Evolutionary conservation across 2,329 filamentous ascomycete species (phyloP), one percentile per base, ranked within the genome.

Genomic region (Phoma sp.): DNA sequence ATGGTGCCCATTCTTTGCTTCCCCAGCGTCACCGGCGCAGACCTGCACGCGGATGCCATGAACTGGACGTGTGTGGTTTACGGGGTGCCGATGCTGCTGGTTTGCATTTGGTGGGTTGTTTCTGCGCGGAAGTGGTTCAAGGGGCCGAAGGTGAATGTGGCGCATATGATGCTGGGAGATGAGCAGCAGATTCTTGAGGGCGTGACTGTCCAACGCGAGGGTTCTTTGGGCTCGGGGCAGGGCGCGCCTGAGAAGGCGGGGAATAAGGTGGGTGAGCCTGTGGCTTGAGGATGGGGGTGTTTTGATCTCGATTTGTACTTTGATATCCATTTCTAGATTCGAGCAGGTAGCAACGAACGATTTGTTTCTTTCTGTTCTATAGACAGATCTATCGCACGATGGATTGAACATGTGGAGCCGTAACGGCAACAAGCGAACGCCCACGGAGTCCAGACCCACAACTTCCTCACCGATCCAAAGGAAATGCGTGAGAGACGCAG

Each of bases 1-100:
- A 89, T 90, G 83, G 77, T 89, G 45, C 88, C 87, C 0, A 85
- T 89, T 36, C 76, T 90, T 39, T 89, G 86, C 68, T 78, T 90
- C 42, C 88, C 87, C 0, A 81, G 80, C 42, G 76, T 80, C 4
- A 83, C 78, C 1, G 86, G 85, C 1, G 72, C 69, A 0, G 76
- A 88, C 61, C 68, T 89, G 46, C 79, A 80, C 3, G 68, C 70
- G 1, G 68, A 77, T 13, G 65, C 75, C 6, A 89, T 89, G 87
- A 89, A 90, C 66, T 90, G 86, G 84, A 89, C 87, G 1, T 83
- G 78, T 59, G 75, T 89, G 23, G 86, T 88, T 7, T 89, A 87
- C 71, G 86, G 86, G 4, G 86, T 77, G 2, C 83, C 85, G 0
- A 89, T 89, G 86, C 54, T 84, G 4, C 67, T 80, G 3, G 78